phyloP scores from a whole-genome alignment of 2,329 filamentous ascomycete species.

The Alternaria arborescens region DNA sequence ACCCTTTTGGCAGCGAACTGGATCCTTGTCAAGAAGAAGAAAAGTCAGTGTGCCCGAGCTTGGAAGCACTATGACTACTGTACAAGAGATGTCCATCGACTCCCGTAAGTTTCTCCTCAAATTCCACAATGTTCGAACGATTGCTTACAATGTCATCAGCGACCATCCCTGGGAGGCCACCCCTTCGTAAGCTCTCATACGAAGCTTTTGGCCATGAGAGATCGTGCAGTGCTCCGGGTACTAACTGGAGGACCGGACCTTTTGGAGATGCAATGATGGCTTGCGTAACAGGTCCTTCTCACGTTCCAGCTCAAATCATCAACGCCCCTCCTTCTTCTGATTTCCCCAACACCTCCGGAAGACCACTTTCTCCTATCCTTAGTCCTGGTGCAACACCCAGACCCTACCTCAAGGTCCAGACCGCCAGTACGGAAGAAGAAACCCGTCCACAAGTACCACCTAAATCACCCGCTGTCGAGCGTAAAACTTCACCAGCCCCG shows the following conservation, averaged over 20 bases:
- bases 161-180: slow-evolving; percentile 53
- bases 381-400: slow-evolving; percentile 43
- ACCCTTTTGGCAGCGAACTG: slow-evolving; percentile 48
- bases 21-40: slow-evolving; percentile 50
- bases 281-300: slow-evolving; percentile 49
- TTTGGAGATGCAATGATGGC: slow-evolving; percentile 53
- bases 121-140: neutral
- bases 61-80: slow-evolving; percentile 49
- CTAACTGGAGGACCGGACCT: slow-evolving; percentile 49
- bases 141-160: slow-evolving; percentile 38
- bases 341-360: slow-evolving; percentile 19
- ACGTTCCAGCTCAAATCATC: slow-evolving; percentile 29
- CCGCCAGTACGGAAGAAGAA: slow-evolving; percentile 27
- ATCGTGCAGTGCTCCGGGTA: slow-evolving; percentile 51
- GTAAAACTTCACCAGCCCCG: slow-evolving; percentile 46
- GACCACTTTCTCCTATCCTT: slow-evolving; percentile 41
- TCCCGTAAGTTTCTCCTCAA: slow-evolving; percentile 46
- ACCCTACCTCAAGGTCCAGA: slow-evolving; percentile 47
- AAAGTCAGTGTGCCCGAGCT: slow-evolving; percentile 55
- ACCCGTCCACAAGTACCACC: slow-evolving; percentile 48
- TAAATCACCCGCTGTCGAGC: slow-evolving; percentile 47
- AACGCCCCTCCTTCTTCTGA: slow-evolving; percentile 27
- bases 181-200: slow-evolving; percentile 47
- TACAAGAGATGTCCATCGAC: slow-evolving; percentile 50
- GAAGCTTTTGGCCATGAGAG: slow-evolving; percentile 50